Evolutionary conservation across 164 flowering plant species (phyloP).

Genomic region (Piper betle): DNA sequence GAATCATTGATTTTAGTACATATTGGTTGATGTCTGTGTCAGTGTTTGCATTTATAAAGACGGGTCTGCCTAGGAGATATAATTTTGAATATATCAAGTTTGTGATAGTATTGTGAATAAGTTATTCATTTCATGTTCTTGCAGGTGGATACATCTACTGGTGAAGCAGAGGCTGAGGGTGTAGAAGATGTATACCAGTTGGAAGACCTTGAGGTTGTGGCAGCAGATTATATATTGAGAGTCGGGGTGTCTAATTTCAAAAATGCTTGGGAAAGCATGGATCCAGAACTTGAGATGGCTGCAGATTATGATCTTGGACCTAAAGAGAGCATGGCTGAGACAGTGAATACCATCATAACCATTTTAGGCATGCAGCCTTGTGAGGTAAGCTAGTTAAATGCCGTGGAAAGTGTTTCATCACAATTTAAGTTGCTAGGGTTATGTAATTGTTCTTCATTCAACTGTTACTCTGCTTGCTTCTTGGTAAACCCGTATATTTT

Average conservation of each 20-base stretch:
- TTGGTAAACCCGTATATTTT: too few species aligned
- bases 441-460: neutral
- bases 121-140: neutral
- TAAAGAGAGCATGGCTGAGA: conserved; percentile 84
- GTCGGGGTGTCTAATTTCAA: conserved; percentile 90
- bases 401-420: neutral
- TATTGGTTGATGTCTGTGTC: conserved; percentile 7
- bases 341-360: conserved; percentile 69
- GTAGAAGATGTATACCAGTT: conserved; percentile 94
- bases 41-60: too few species aligned
- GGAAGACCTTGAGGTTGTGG: conserved; percentile 85
- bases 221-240: conserved; percentile 86
- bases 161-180: conserved; percentile 94
- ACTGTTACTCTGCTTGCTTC: neutral
- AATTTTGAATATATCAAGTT: too few species aligned
- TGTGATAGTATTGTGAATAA: neutral
- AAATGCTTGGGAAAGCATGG: conserved; percentile 98
- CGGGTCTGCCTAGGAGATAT: conserved; percentile 27
- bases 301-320: conserved; percentile 97
- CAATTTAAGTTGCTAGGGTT: neutral
- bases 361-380: conserved; percentile 98
- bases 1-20: conserved; percentile 72
- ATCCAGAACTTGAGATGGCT: conserved; percentile 54
- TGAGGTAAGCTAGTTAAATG: conserved; percentile 43
- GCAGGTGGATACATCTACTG: conserved; percentile 82